Evolutionary conservation across 2,329 filamentous ascomycete genomes (phyloP), one percentile per base, ranked within the genome.

Genomic region (Emergomyces pasteurianus): DNA sequence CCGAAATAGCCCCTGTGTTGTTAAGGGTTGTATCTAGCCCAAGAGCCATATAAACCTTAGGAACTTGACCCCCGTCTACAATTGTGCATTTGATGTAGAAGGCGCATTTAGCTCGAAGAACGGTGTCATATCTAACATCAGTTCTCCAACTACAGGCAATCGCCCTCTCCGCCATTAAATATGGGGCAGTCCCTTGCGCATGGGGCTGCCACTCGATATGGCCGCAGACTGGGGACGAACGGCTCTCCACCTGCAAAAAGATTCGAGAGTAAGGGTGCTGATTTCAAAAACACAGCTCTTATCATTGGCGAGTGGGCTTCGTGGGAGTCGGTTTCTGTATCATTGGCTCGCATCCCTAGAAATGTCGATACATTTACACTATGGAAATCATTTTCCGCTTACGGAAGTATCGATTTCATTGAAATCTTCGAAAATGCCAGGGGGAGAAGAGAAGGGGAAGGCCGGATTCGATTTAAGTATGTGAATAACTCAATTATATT

Each of bases 321-420:
- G 8, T 76, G 74, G 74, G 70, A 74, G 3, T 74, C 73, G 0
- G 63, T 79, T 9, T 69, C 69, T 4, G 60, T 79, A n/a, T 70
- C 62, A 23, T 54, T 80, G 10, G 62, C 56, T 2, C 66, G 68
- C 5, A 59, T 80, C 3, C 76, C 78, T 0, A 49, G 56, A 7
- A 67, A 71, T 26, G 66, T 68, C 8, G 74, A 66, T 34, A 76
- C 76, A 0, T 68, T 69, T 8, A 68, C 68, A 3, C 65, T 89
- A 1, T 83, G 80, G 70, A 67, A 75, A 2, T 78, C 78, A 21
- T 82, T 90, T 63, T 70, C 73, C 1, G 62, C 66, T 0, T 75
- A 83, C 61, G 85, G 86, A 0, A 73, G 73, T 6, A 77, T 89
- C 14, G 72, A 71, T 2, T 80, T 73, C 42, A 81, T 89, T 42